phyloP scores from a whole-genome alignment of 768 basidiomycete species.

The Naematelia encephala region DNA sequence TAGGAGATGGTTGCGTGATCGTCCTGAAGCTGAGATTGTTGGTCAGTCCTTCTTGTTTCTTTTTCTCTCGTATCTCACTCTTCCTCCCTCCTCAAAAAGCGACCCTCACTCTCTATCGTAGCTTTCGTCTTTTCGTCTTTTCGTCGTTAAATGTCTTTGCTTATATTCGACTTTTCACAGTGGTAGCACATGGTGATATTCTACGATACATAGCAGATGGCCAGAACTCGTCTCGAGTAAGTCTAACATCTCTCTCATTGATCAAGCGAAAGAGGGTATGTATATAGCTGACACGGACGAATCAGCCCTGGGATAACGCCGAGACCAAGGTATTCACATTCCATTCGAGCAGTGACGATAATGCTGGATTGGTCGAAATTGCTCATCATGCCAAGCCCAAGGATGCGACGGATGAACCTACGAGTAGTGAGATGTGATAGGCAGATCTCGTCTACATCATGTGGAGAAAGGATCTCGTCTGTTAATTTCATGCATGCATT shows the following conservation, averaged over 20 bases:
- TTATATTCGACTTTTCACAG: conserved; percentile 12
- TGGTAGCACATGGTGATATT: conserved; percentile 50
- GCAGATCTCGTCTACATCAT: not conserved
- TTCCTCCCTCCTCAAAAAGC: not conserved
- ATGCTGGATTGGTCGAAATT: conserved; percentile 32
- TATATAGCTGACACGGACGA: not conserved
- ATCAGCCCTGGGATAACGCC: conserved; percentile 46
- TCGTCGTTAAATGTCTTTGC: no score
- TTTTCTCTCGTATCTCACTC: not conserved
- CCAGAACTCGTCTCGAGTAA: conserved; percentile 20
- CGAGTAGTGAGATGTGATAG: conserved; percentile 25
- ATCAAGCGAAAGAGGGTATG: not conserved
- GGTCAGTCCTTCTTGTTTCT: conserved; percentile 21
- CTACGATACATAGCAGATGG: conserved; percentile 34
- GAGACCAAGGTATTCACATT: conserved; percentile 46
- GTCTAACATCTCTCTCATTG: not conserved
- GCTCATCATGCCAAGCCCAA: conserved; percentile 23
- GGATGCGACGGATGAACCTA: conserved; percentile 17
- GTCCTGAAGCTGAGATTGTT: conserved; percentile 47
- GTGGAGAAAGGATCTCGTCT: no score
- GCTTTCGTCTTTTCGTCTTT: no score
- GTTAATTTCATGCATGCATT: no score
- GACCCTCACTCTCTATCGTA: not conserved
- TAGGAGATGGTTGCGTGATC: conserved; percentile 40
- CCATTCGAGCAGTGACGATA: conserved; percentile 27